These are phyloP conservation scores for Mrakia hoshinonis DNA, from an alignment of 768 basidiomycete species.

Conservation along the genomic window DNA sequence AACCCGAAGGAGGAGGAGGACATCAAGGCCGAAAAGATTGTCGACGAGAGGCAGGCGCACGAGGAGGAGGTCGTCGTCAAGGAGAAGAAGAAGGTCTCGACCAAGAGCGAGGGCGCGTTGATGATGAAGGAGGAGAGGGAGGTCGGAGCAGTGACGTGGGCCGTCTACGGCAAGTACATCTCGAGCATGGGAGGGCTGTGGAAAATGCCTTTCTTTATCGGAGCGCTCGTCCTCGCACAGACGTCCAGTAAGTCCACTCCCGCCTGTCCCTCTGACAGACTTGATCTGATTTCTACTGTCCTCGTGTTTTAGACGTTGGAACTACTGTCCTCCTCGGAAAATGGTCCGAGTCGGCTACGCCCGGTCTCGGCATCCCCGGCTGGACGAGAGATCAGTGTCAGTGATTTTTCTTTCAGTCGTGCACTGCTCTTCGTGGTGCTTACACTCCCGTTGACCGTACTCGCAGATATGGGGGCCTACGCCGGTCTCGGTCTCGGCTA, in stretches of 20 bases:
- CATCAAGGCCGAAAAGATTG: constrained; percentile 2
- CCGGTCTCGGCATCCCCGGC: neutral
- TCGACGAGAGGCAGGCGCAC: neutral
- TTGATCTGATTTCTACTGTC: neutral
- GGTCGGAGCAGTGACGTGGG: constrained; percentile 9
- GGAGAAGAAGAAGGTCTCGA: constrained; percentile 6
- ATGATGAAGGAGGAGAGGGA: constrained; percentile 27
- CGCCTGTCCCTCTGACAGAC: constrained; percentile 42
- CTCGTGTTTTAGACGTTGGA: constrained; percentile 45
- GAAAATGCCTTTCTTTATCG: constrained; percentile 46
- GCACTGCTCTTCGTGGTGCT: neutral
- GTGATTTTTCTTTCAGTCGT: neutral
- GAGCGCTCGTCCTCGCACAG: constrained; percentile 48
- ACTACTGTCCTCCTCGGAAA: constrained; percentile 58
- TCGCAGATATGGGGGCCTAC: constrained; percentile 16
- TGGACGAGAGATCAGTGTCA: constrained; percentile 18
- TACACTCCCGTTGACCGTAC: neutral
- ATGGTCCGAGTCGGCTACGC: constrained; percentile 6
- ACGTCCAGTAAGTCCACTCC: no score
- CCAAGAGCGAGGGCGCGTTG: neutral
- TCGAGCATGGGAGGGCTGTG: constrained; percentile 46
- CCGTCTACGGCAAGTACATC: constrained; percentile 41
- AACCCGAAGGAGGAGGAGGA: constrained; percentile 29
- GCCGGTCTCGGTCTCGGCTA: constrained; percentile 17
- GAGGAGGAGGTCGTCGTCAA: neutral